Base-by-base conservation (phyloP, 805 yeast genomes). In the Nakazawaea wyomingensis region DNA sequence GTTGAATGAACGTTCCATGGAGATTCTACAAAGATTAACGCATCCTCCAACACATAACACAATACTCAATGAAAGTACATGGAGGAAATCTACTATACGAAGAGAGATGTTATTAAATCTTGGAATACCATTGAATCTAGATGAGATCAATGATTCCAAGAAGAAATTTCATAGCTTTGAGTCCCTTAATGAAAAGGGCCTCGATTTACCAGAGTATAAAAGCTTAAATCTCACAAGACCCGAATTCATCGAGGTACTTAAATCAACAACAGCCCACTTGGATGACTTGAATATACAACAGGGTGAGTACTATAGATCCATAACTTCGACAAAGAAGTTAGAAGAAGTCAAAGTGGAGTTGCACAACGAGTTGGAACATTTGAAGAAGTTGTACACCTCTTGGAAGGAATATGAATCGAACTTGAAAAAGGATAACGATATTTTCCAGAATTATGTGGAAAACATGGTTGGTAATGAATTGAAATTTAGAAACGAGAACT, bases 401-500 rank as follows among this genome's bases (percentile, higher is more conserved):
- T 81, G 90, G 84, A 68, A 68, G 38, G 60, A 72, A 47, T 66
- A 73, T 46, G 66, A 73, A 37, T 57, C 59, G 28, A 78, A 71
- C 7, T 62, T 81, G 16, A 66, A 66, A 44, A 72, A 69, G 34
- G 95, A 89, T 58, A 84, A 85, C 53, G 75, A 74, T 27, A 77
- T 90, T 13, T 89, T 82, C 56, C 96, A 91, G 52, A 73, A 82
- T 2, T 95, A 93, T 51, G 89, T 93, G 33, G 96, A 88, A 56
- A 89, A 87, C 53, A 65, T 90, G 52, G 85, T 90, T 13, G 97
- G 96, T 6, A 89, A 90, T 57, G 85, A 96, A 5, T 96, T 93
- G 60, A 77, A 86, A 53, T 53, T 84, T 39, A 74, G 85, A 52
- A 69, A 91, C 31, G 39, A 41, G 14, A 19, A 35, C 1, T 14